Conservation (phyloP, 306 rosid genomes). For the Cotoneaster glaucophyllus region DNA sequence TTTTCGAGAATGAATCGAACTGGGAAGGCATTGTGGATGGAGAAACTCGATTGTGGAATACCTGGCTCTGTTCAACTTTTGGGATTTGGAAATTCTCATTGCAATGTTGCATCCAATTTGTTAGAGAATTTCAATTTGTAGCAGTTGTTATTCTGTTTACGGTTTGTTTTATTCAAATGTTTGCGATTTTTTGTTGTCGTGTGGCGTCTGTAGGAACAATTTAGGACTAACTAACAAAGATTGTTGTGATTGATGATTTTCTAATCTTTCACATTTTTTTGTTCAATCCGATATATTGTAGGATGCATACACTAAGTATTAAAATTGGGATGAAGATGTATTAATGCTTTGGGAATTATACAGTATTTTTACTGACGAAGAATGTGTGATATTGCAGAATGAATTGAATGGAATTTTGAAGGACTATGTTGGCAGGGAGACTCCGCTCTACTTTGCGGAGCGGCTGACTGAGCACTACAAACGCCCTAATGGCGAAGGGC, state of each 20-base stretch:
- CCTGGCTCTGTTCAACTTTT: not conserved
- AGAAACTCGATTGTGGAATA: not conserved
- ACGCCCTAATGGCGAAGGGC: conserved; percentile 83
- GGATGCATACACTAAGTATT: not conserved
- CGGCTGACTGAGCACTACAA: conserved; percentile 84
- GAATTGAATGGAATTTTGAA: conserved; percentile 67
- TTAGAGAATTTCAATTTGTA: not conserved
- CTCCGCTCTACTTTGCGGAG: conserved; percentile 89
- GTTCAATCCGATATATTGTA: not conserved
- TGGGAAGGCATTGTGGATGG: not conserved
- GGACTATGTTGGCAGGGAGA: conserved; percentile 96
- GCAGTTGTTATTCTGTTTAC: not conserved
- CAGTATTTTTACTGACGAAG: not conserved
- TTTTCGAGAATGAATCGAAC: not conserved
- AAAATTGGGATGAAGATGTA: not conserved
- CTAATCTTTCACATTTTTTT: not conserved
- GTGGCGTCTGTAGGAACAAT: not conserved
- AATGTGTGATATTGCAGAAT: conserved; percentile 43
- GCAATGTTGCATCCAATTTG: not conserved
- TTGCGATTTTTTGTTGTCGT: not conserved
- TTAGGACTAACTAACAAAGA: not conserved
- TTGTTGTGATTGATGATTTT: not conserved
- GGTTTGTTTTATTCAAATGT: not conserved
- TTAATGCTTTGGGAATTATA: not conserved
- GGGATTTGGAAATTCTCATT: not conserved